These are phyloP conservation scores for Rhizomucor miehei DNA, from an alignment of 371 early-diverging fungal species.

Conservation along the genomic window DNA sequence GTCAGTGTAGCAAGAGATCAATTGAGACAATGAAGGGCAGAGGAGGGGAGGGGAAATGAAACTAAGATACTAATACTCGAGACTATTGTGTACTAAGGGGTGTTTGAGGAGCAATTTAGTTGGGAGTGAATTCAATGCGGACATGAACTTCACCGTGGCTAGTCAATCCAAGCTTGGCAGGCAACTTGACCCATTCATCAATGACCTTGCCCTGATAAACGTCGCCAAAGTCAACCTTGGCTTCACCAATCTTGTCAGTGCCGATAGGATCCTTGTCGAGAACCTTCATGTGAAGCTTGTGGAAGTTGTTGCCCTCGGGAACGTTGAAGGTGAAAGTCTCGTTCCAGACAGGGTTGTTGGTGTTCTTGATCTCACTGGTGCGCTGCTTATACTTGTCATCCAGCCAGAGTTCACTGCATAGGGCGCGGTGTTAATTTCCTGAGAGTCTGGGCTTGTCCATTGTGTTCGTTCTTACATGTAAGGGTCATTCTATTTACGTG, in stretches of 20 bases:
- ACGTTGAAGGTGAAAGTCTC: conserved; percentile 43
- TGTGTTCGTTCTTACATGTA: conserved; percentile 23
- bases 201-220: conserved; percentile 22
- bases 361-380: conserved; percentile 18
- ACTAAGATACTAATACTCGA: no score
- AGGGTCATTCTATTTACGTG: conserved; percentile 18
- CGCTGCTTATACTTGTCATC: conserved; percentile 41
- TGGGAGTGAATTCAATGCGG: conserved; percentile 20
- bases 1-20: no score
- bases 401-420: conserved; percentile 29
- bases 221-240: conserved; percentile 21
- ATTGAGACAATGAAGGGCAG: no score
- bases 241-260: conserved; percentile 32
- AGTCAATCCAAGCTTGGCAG: conserved; percentile 34
- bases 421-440: background rate
- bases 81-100: no score
- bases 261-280: conserved; percentile 31
- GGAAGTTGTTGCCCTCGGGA: conserved; percentile 22
- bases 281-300: conserved; percentile 36
- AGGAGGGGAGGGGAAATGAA: no score
- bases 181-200: conserved; percentile 31
- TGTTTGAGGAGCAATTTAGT: conserved; percentile 6
- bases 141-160: conserved; percentile 41
- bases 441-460: no score
- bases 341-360: conserved; percentile 39